Percentiles rank a stretch among this genome's conserved stretches.
Evolutionary conservation across 306 rosid genomes (phyloP).

Genomic region (Spatholobus suberectus): DNA sequence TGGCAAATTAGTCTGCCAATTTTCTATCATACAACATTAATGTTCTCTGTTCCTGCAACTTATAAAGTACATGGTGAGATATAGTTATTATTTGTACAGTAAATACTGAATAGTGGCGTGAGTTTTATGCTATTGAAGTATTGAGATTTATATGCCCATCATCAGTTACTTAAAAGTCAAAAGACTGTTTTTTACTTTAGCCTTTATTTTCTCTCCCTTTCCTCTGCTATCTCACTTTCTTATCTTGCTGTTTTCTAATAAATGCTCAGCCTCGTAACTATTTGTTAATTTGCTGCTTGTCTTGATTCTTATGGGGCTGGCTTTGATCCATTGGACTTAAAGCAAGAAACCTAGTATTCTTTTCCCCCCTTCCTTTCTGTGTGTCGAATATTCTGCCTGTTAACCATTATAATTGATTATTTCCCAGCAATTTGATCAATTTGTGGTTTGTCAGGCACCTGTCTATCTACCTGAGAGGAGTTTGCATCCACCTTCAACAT

Average conservation of each 20-base stretch:
- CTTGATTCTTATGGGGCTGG: constrained; percentile 38
- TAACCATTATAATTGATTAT: neutral
- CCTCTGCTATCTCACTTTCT: neutral
- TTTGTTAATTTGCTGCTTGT: constrained; percentile 15
- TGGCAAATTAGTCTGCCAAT: constrained; percentile 12
- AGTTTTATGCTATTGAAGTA: neutral
- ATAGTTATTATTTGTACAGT: neutral
- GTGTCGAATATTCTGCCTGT: neutral
- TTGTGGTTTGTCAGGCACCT: constrained; percentile 69
- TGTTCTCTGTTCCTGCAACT: neutral
- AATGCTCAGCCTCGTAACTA: neutral
- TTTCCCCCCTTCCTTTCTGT: neutral
- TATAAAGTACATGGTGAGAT: neutral
- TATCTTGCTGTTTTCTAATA: neutral
- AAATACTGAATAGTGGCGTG: neutral
- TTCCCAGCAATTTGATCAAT: constrained; percentile 26
- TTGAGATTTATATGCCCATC: constrained; percentile 18
- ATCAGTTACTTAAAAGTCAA: neutral
- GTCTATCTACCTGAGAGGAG: constrained; percentile 66
- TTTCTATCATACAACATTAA: constrained; percentile 1
- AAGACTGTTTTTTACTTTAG: neutral
- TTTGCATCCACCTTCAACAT: constrained; percentile 62
- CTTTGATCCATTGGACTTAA: constrained; percentile 9
- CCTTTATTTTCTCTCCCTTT: neutral
- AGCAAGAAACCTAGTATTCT: neutral